A percentile compares a stretch with the other conserved stretches of the same genome.
phyloP scores from a whole-genome alignment of 2,329 filamentous ascomycete species.

The Cryoendolithus antarcticus region DNA sequence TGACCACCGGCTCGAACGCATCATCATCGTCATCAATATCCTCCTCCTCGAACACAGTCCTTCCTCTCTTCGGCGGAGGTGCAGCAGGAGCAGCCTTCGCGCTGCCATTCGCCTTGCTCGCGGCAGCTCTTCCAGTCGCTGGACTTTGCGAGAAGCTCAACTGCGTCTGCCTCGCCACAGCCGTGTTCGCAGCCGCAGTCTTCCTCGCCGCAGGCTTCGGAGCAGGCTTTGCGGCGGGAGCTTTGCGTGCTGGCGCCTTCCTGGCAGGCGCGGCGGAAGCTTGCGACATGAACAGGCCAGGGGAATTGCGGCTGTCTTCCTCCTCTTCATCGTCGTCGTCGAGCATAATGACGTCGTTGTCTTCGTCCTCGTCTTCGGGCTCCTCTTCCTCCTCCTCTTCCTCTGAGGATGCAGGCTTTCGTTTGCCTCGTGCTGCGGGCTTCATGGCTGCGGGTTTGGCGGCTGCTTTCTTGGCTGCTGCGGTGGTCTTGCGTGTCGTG shows the following conservation, averaged over 20 bases:
- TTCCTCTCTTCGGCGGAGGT: constrained; percentile 16
- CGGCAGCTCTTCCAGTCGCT: neutral
- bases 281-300: constrained; percentile 29
- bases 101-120: neutral
- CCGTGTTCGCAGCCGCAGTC: constrained; percentile 8
- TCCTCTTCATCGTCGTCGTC: constrained; percentile 31
- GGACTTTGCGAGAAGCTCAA: constrained; percentile 29
- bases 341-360: constrained; percentile 31
- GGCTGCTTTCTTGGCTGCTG: constrained; percentile 25
- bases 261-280: constrained; percentile 10
- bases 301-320: constrained; percentile 29
- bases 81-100: neutral
- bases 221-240: constrained; percentile 1
- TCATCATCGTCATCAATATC: constrained; percentile 28
- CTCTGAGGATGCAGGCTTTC: constrained; percentile 27
- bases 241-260: constrained; percentile 13
- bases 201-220: constrained; percentile 7
- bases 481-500: constrained; percentile 26
- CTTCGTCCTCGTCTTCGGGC: constrained; percentile 30
- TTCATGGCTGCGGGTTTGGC: constrained; percentile 26
- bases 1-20: constrained; percentile 22
- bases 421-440: constrained; percentile 23
- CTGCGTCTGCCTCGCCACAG: constrained; percentile 25
- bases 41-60: constrained; percentile 29
- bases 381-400: constrained; percentile 33